Evolutionary conservation across 192 early-diverging fungal genomes (phyloP), one percentile per base, ranked within the genome.

Genomic region (Gigaspora rosea): DNA sequence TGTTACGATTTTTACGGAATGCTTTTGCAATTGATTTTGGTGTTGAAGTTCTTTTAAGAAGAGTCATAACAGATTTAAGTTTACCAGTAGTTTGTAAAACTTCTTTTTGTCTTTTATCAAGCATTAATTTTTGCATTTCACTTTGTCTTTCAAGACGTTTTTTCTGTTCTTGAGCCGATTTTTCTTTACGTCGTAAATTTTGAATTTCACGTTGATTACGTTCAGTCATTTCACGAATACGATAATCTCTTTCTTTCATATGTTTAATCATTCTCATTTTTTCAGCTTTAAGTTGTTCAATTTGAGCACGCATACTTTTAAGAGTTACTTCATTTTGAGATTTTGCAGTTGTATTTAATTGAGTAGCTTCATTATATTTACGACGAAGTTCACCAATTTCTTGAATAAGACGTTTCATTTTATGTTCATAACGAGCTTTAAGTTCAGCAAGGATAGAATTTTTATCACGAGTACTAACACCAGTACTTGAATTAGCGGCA

Each of bases 231-330:
- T 92, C 89, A 65, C 91, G 84, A 48, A 87, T 86, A 12, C 85
- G 80, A 47, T 90, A 85, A 0, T 89, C 80, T 67, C 94, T 92
- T 59, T 87, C 85, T 68, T 90, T 90, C 82, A 94, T 91, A 15
- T 92, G 87, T 73, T 91, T 91, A 64, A 93, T 77, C 88, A 94
- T 90, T 13, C 88, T 83, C 16, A 89, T 73, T 79, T 95, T 95
- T 79, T 95, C 94, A 36, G 83, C 81, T 78, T 92, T 93, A 35
- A 93, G 83, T 13, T 87, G 84, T 73, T 91, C 88, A 22, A 95
- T 90, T 46, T 91, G 93, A 10, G 85, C 84, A 66, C 86, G 85
- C 49, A 94, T 81, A 4, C 86, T 88, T 47, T 86, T 85, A 13
- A 91, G 85, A 35, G 92, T 79, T 10, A 81, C 84, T 57, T 92